Base-by-base conservation (phyloP, 2,329 filamentous ascomycete species). In the Aspergillus pseudoviridinutans region DNA sequence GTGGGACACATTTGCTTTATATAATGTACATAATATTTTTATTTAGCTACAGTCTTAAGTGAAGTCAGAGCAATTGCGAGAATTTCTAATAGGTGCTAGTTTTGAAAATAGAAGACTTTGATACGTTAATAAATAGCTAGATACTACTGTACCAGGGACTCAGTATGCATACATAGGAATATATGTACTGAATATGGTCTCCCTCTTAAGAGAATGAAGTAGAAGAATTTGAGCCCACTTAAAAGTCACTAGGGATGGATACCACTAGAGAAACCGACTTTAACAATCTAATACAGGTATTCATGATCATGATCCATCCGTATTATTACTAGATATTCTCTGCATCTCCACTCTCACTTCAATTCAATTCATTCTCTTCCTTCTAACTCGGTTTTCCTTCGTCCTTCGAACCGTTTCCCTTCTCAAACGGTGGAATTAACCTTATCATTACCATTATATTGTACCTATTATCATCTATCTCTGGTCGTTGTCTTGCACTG, bases 301-400 rank as follows among this genome's bases (percentile, higher is more conserved):
- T 38, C 14, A 7, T 38, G 14, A 38, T 38, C 14, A 38, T 38
- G 32, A 38, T 17, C 32, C 32, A 38, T 38, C 32, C 17, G 32
- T 38, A 38, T 35, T 38, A 17, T 38, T 38, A 38, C 32, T 38
- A 38, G 32, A 38, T 38, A 38, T 63, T 64, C 61, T 61, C 60
- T 64, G 32, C 32, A 17, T 17, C 32, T 61, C 63, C 61, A 60
- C 57, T 58, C 51, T 59, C 61, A 56, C 49, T 64, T 60, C 63
- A 4, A 64, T 68, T 60, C 63, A 4, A 64, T 68, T 32, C 56
- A 56, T 61, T 58, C 54, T 62, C 53, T 54, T 54, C 42, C 28
- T 50, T 56, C 42, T 32, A 22, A 22, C 49, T 35, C 50, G 47
- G 50, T 55, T 54, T 47, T 62, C 49, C 49, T 63, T 41, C 54